phyloP scores from a whole-genome alignment of 2,329 filamentous ascomycete genomes.

The Trichoderma endophyticum region DNA sequence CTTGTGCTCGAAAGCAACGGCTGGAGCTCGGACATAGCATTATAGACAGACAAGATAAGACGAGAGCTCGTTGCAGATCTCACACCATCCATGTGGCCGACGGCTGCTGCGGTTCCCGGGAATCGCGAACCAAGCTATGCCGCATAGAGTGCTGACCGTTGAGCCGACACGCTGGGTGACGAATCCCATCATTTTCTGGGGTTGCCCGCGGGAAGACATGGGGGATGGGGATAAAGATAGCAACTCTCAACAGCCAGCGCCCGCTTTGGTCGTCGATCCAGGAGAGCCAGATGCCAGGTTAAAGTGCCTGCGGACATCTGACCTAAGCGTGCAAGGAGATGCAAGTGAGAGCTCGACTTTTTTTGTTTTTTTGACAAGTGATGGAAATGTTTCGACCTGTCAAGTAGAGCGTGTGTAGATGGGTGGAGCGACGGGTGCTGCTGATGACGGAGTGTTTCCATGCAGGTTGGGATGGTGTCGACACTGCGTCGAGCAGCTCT shows the following conservation, averaged over 20 bases:
- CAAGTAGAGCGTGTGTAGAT: not conserved
- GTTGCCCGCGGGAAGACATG: conserved; percentile 10
- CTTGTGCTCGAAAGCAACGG: not conserved
- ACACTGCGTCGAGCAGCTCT: not conserved
- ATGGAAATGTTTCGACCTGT: not conserved
- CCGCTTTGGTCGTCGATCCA: conserved; percentile 10
- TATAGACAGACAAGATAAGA: not conserved
- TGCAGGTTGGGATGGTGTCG: not conserved
- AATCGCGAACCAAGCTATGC: conserved; percentile 9
- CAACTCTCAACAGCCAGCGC: not conserved
- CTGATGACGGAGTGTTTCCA: not conserved
- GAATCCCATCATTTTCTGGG: conserved; percentile 2
- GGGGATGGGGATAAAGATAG: conserved; percentile 9
- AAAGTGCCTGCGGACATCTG: not conserved
- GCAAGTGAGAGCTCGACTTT: conserved; percentile 13
- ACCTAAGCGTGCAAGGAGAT: conserved; percentile 7
- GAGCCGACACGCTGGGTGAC: conserved; percentile 10
- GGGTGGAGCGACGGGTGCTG: not conserved
- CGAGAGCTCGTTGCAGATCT: not conserved
- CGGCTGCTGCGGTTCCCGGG: not conserved
- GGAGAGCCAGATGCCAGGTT: not conserved
- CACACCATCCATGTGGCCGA: not conserved
- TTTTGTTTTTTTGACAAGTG: not conserved
- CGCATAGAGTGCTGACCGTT: conserved; percentile 16
- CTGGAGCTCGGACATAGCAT: not conserved